These are phyloP conservation scores for Aspergillus hiratsukae DNA, from an alignment of 2,329 filamentous ascomycete species.

Conservation along the genomic window DNA sequence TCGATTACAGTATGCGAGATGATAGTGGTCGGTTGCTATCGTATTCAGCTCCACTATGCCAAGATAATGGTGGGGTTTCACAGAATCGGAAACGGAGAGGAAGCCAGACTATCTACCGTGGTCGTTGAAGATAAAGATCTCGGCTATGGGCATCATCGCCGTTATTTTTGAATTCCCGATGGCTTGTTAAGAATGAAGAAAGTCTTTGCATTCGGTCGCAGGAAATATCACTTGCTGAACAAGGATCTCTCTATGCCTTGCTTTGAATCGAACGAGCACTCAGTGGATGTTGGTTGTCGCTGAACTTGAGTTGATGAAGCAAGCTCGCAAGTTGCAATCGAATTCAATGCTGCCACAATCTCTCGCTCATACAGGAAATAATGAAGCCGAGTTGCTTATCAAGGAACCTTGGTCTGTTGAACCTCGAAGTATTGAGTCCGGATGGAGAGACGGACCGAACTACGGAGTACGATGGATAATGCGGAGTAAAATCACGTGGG, in stretches of 20 bases:
- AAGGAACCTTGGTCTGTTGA: not conserved
- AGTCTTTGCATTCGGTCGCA: not conserved
- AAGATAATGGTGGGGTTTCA: not conserved
- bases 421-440: not conserved
- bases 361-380: not conserved
- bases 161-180: not conserved
- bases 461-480: constrained; percentile 3
- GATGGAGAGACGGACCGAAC: constrained; percentile 5
- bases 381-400: not conserved
- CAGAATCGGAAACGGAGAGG: not conserved
- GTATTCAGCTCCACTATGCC: not conserved
- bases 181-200: not conserved
- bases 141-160: not conserved
- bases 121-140: not conserved
- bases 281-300: not conserved
- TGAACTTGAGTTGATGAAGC: not conserved
- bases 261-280: not conserved
- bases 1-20: not conserved
- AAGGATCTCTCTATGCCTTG: not conserved
- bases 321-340: not conserved
- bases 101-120: not conserved
- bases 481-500: constrained; percentile 22
- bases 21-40: not conserved
- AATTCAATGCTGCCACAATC: not conserved
- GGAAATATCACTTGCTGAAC: not conserved